A percentile compares a stretch with the other conserved stretches of the same genome.
These are phyloP conservation scores for Homolaphlyctis polyrhiza DNA, from an alignment of 371 early-diverging fungal species.

Conservation along the genomic window DNA sequence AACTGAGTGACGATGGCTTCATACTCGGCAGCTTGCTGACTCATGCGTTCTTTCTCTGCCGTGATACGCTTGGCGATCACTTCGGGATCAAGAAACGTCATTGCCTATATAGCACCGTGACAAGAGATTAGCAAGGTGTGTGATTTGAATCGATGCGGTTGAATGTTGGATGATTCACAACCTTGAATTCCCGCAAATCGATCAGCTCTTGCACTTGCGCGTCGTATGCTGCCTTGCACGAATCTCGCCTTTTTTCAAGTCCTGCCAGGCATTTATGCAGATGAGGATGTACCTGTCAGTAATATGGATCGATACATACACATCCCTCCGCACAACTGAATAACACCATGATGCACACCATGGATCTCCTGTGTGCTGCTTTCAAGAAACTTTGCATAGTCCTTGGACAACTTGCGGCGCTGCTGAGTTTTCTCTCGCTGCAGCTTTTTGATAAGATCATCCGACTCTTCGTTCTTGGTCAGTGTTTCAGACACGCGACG, in stretches of 20 bases:
- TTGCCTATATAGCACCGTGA: not conserved
- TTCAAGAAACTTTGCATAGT: constrained; percentile 2
- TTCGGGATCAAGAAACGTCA: constrained; percentile 8
- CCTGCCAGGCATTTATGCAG: too few species aligned
- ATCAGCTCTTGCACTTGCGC: constrained; percentile 17
- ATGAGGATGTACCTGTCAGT: too few species aligned
- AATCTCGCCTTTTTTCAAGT: too few species aligned
- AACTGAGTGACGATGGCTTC: not conserved
- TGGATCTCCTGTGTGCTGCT: not conserved
- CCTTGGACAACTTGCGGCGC: not conserved
- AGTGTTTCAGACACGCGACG: constrained; percentile 20
- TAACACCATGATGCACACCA: constrained; percentile 5
- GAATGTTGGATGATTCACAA: not conserved
- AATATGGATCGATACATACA: too few species aligned
- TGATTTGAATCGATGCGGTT: not conserved
- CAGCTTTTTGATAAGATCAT: constrained; percentile 12
- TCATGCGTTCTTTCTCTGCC: not conserved
- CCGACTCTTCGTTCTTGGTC: constrained; percentile 15
- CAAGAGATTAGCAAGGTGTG: not conserved
- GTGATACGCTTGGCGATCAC: constrained; percentile 2
- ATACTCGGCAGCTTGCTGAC: not conserved
- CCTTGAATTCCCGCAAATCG: constrained; percentile 20
- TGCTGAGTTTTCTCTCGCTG: constrained; percentile 10
- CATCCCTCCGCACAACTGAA: not conserved
- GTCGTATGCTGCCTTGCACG: too few species aligned